A percentile compares a stretch with the other conserved stretches of the same genome.
These are phyloP conservation scores for Teratosphaeria epicoccoides DNA, from an alignment of 2,329 filamentous ascomycete genomes.

Conservation along the genomic window DNA sequence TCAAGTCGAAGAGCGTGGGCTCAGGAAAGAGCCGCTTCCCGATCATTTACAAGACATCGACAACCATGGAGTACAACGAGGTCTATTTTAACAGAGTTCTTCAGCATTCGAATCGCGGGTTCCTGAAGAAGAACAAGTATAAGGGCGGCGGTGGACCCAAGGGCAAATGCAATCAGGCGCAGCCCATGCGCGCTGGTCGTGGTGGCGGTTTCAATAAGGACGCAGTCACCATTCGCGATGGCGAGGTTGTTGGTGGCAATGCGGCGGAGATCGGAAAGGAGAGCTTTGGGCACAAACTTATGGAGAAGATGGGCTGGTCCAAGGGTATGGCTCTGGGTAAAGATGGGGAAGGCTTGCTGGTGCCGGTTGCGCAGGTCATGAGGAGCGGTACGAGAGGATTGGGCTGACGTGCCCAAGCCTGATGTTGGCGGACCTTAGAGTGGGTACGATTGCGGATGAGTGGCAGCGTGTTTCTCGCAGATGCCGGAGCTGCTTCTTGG, in stretches of 20 bases:
- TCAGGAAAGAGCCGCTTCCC: constrained; percentile 63
- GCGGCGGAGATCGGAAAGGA: constrained; percentile 74
- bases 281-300: constrained; percentile 75
- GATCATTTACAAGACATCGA: constrained; percentile 61
- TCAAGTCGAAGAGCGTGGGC: constrained; percentile 78
- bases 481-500: no score
- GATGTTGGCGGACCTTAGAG: background rate
- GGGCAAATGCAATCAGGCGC: constrained; percentile 9
- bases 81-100: constrained; percentile 39
- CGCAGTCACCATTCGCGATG: constrained; percentile 58
- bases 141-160: constrained; percentile 9
- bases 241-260: constrained; percentile 75
- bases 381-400: constrained; percentile 79
- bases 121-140: constrained; percentile 31
- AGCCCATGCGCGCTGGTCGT: constrained; percentile 19
- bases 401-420: constrained; percentile 36
- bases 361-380: constrained; percentile 76
- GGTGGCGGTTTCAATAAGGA: constrained; percentile 27
- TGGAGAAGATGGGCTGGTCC: constrained; percentile 97
- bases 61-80: constrained; percentile 51
- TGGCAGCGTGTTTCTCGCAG: no score
- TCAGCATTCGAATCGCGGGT: constrained; percentile 34
- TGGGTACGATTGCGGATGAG: no score
- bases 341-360: constrained; percentile 71
- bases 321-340: constrained; percentile 76